A percentile compares a stretch with the other conserved stretches of the same genome.
phyloP scores from a whole-genome alignment of 306 rosid species.

The Fragaria iinumae region DNA sequence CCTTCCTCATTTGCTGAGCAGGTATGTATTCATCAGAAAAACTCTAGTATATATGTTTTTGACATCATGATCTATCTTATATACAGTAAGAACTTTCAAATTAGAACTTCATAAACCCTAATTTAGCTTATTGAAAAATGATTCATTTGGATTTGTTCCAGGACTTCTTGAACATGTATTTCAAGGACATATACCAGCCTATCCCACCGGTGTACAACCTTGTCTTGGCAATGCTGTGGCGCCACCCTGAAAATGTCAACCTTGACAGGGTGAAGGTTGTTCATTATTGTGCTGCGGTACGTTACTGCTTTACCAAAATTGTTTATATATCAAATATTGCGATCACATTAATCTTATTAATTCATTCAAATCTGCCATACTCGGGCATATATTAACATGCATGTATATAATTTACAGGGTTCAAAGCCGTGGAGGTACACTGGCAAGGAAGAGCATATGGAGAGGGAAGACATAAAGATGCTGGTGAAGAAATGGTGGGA shows the following conservation, averaged over 20 bases:
- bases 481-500: conserved; percentile 54
- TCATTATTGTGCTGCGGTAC: conserved; percentile 49
- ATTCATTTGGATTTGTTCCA: conserved; percentile 3
- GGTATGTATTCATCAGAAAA: conserved; percentile 12
- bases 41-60: too few species aligned
- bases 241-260: conserved; percentile 51
- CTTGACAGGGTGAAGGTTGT: conserved; percentile 41
- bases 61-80: neutral
- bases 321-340: neutral
- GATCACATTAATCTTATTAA: neutral
- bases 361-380: neutral
- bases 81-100: neutral
- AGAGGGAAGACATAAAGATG: conserved; percentile 51
- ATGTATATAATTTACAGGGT: conserved; percentile 27
- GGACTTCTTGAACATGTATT: conserved; percentile 51
- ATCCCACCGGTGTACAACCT: conserved; percentile 44
- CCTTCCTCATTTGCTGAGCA: conserved; percentile 51
- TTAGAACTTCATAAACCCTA: neutral
- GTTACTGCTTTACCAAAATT: neutral
- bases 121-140: neutral
- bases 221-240: conserved; percentile 51
- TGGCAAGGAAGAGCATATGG: conserved; percentile 46
- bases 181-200: conserved; percentile 42
- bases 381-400: neutral
- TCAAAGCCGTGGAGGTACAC: conserved; percentile 59